These are phyloP conservation scores for Rhododendron vialii DNA, from an alignment of 148 eudicot genomes.

Conservation along the genomic window DNA sequence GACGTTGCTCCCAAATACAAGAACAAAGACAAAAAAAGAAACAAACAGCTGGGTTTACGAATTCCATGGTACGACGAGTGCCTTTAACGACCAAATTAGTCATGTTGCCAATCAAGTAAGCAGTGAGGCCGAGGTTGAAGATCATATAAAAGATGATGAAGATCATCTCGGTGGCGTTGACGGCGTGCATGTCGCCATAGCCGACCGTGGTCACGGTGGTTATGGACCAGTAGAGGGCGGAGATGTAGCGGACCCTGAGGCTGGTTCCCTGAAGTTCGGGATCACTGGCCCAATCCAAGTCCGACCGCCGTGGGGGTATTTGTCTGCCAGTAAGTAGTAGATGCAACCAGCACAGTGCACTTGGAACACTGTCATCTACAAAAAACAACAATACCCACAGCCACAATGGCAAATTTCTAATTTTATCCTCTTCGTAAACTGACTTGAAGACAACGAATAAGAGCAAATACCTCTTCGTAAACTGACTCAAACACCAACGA, in stretches of 20 bases:
- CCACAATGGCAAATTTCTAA: not conserved
- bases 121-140: slow-evolving; percentile 76
- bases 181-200: slow-evolving; percentile 88
- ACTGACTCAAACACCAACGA: too few species aligned
- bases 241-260: slow-evolving; percentile 56
- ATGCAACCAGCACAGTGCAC: slow-evolving; percentile 85
- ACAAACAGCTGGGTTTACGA: slow-evolving; percentile 36
- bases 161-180: slow-evolving; percentile 70
- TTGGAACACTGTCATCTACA: slow-evolving; percentile 64
- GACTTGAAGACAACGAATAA: too few species aligned
- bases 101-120: slow-evolving; percentile 92
- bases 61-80: slow-evolving; percentile 84
- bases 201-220: slow-evolving; percentile 89
- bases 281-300: slow-evolving; percentile 72
- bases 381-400: not conserved
- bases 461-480: too few species aligned
- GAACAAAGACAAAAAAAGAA: too few species aligned
- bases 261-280: slow-evolving; percentile 65
- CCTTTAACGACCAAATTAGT: slow-evolving; percentile 86
- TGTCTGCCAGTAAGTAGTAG: slow-evolving; percentile 64
- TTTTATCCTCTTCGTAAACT: not conserved
- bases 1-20: not conserved
- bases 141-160: slow-evolving; percentile 82
- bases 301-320: slow-evolving; percentile 62
- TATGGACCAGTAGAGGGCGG: slow-evolving; percentile 87